Evolutionary conservation across 495 filamentous ascomycete species (phyloP).

Genomic region (Friedmanniomyces endolithicus): DNA sequence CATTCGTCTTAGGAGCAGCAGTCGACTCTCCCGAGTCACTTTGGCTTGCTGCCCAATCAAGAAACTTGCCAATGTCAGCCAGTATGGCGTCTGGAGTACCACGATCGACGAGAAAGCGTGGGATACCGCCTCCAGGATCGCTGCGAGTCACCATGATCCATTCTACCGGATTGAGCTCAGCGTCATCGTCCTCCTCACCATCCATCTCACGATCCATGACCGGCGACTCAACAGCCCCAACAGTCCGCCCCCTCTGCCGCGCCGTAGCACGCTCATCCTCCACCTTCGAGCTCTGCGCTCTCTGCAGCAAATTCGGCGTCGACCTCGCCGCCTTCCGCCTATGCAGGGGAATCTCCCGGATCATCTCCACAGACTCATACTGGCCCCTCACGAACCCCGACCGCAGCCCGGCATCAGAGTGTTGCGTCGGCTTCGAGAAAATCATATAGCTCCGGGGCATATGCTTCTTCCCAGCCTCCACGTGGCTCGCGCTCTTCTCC

Average conservation of each 20-base stretch:
- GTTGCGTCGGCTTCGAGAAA: slow-evolving; percentile 69
- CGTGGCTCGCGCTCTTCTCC: slow-evolving; percentile 19
- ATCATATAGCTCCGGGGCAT: slow-evolving; percentile 63
- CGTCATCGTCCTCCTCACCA: slow-evolving; percentile 36
- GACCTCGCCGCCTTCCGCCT: slow-evolving; percentile 23
- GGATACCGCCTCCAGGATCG: slow-evolving; percentile 85
- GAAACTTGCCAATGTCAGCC: slow-evolving; percentile 68
- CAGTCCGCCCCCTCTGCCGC: slow-evolving; percentile 36
- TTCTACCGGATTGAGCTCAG: slow-evolving; percentile 59
- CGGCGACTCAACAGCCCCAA: slow-evolving; percentile 36
- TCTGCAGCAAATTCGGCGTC: slow-evolving; percentile 27
- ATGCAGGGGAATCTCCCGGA: slow-evolving; percentile 60
- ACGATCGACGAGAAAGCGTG: slow-evolving; percentile 87
- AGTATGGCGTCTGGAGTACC: slow-evolving; percentile 78
- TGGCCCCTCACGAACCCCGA: slow-evolving; percentile 65
- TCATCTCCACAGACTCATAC: slow-evolving; percentile 87
- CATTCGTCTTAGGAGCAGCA: background rate
- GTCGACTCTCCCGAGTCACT: slow-evolving; percentile 23
- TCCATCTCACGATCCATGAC: slow-evolving; percentile 22
- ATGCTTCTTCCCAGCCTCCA: slow-evolving; percentile 10
- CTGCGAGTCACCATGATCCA: slow-evolving; percentile 97
- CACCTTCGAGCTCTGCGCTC: background rate
- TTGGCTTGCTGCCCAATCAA: slow-evolving; percentile 67
- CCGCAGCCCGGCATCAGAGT: slow-evolving; percentile 55
- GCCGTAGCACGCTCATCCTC: slow-evolving; percentile 9